Conservation (phyloP, 306 rosid genomes). For the Acmispon strigosus region DNA sequence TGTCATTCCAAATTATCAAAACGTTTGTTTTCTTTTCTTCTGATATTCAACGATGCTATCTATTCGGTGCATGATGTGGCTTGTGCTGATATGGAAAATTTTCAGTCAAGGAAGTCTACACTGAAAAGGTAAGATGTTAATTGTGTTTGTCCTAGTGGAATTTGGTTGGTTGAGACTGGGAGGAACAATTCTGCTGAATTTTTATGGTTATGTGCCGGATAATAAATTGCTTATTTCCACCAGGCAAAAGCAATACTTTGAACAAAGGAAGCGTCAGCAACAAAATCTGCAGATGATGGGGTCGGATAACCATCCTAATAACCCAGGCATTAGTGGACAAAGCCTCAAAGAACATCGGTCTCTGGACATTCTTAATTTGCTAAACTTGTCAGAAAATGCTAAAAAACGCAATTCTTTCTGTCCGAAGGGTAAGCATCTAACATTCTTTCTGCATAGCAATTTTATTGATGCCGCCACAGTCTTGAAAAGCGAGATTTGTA, state of each 20-base stretch:
- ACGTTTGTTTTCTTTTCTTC: slow-evolving; percentile 17
- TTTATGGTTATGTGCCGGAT: slow-evolving; percentile 3
- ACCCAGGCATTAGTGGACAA: slow-evolving; percentile 28
- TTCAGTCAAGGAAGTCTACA: slow-evolving; percentile 79
- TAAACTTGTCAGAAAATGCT: slow-evolving; percentile 52
- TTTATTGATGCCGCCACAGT: neutral
- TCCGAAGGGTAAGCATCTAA: slow-evolving; percentile 35
- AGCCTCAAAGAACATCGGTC: slow-evolving; percentile 52
- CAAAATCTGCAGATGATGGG: slow-evolving; percentile 43
- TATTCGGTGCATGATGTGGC: slow-evolving; percentile 33
- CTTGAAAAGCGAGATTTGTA: neutral
- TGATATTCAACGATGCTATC: slow-evolving; percentile 26
- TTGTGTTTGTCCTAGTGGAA: neutral
- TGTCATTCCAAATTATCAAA: neutral
- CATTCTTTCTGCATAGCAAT: slow-evolving; percentile 1
- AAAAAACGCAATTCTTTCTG: slow-evolving; percentile 33
- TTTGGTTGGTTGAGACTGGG: slow-evolving; percentile 4
- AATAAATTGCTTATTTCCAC: slow-evolving; percentile 9
- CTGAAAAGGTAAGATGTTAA: slow-evolving; percentile 53
- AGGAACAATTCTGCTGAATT: neutral
- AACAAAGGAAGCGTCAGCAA: slow-evolving; percentile 79
- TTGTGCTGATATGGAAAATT: slow-evolving; percentile 30
- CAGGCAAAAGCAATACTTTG: slow-evolving; percentile 95
- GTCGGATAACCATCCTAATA: slow-evolving; percentile 35
- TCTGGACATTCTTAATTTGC: slow-evolving; percentile 72